Conservation (phyloP, 116 monocot genomes). For the Trichopus zeylanicus region DNA sequence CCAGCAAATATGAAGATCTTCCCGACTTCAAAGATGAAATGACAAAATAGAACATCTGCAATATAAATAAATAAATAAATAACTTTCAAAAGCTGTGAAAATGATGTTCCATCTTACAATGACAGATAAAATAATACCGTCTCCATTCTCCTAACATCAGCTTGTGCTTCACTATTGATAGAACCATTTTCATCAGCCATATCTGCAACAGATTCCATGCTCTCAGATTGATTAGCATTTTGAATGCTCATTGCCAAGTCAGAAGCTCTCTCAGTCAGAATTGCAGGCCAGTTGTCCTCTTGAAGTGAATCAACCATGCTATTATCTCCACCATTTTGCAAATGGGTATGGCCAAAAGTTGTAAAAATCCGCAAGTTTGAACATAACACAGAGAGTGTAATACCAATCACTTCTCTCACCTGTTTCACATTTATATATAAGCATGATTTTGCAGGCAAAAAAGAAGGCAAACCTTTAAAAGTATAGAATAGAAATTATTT, state of each 20-base stretch:
- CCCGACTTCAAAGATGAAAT: conserved; percentile 87
- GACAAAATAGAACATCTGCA: conserved; percentile 86
- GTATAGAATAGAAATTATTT: too few relatives aligned
- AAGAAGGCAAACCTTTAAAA: too few relatives aligned
- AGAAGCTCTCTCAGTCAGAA: conserved; percentile 42
- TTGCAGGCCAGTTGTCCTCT: conserved; percentile 41
- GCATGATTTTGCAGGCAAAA: too few relatives aligned
- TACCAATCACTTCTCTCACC: conserved; percentile 92
- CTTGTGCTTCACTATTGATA: conserved; percentile 26
- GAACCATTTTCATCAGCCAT: conserved; percentile 30
- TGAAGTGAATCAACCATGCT: conserved; percentile 23
- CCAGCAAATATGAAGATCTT: conserved; percentile 82
- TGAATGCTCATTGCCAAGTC: conserved; percentile 65
- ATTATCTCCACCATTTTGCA: conserved; percentile 7
- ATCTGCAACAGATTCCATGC: conserved; percentile 22
- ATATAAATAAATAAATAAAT: neutral
- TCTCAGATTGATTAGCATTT: conserved; percentile 49
- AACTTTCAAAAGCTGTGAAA: neutral
- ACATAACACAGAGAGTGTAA: conserved; percentile 56
- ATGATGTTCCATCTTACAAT: neutral
- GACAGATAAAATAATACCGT: conserved; percentile 42
- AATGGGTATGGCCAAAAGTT: conserved; percentile 8
- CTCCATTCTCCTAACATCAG: conserved; percentile 81
- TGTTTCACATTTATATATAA: conserved; percentile 28
- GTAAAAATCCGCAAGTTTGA: conserved; percentile 70